Evolutionary conservation across 345 rosid genomes (phyloP).

Genomic region (Pistacia integerrima): DNA sequence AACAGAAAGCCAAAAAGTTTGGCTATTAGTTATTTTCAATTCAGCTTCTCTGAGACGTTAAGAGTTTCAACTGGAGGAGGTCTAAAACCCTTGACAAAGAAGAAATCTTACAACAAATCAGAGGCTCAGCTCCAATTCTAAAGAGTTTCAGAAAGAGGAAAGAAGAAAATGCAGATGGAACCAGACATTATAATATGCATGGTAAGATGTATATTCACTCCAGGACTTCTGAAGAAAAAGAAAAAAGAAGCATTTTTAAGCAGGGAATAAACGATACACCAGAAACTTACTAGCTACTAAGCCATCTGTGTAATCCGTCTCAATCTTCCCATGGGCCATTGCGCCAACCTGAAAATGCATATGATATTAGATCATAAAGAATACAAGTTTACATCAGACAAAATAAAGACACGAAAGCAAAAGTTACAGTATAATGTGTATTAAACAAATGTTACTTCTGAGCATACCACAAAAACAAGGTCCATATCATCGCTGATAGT

Average conservation of each 20-base stretch:
- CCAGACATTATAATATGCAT: background rate
- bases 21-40: background rate
- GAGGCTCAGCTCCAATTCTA: background rate
- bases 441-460: background rate
- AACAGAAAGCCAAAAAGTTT: background rate
- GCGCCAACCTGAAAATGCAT: conserved; percentile 67
- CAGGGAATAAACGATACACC: background rate
- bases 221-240: background rate
- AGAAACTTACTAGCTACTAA: conserved; percentile 55
- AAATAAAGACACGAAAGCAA: background rate
- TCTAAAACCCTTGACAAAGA: background rate
- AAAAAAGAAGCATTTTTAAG: background rate
- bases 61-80: background rate
- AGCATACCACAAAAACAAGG: conserved; percentile 88
- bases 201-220: background rate
- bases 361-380: background rate
- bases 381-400: background rate
- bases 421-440: background rate
- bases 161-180: background rate
- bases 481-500: conserved; percentile 51
- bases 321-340: conserved; percentile 87
- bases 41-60: background rate
- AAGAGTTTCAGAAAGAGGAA: too few relatives aligned
- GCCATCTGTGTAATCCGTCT: conserved; percentile 59
- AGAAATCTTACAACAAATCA: background rate